Evolutionary conservation across 2,329 filamentous ascomycete genomes (phyloP), one percentile per base, ranked within the genome.

Genomic region (Huntiella omanensis): DNA sequence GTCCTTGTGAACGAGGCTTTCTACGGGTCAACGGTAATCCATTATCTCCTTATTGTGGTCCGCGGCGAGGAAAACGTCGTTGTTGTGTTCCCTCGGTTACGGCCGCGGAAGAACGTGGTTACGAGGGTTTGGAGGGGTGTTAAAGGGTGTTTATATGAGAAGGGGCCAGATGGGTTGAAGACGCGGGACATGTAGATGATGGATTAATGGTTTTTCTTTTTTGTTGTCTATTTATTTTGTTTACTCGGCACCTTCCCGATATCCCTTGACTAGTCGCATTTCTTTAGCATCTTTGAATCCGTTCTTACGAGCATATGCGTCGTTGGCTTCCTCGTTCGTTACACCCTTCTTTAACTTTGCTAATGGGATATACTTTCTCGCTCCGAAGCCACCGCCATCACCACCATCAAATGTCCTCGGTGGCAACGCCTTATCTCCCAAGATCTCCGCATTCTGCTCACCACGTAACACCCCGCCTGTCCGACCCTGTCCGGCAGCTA

Each of bases 1-100:
- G 80, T 98, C 48, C 75, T 95, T 46, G 83, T 98, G 43, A 86
- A 95, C 59, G 91, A 98, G 66, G 91, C 87, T 3, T 96, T 96
- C 62, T 76, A 75, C 48, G 87, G 87, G 1, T 93, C 95, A 56
- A 84, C 87, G 62, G 86, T 96, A 33, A 68, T 80, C 36, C 93
- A 88, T 57, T 95, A 94, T 57, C 65, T 98, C 6, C 76, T 84
- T 4, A 83, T 96, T 28, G 80, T 96, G 45, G 85, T 96, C 13
- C 82, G 92, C 54, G 86, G 79, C 2, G 88, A 96, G 62, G 73
- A 80, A 46, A 80, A 91, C 53, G 73, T 93, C 4, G 83, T 96
- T 0, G 88, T 98, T n/a, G 86, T 96, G 3, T 98, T 98, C 59
- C 88, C 88, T 2, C 72, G 71, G 48, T 62, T 94, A 53, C 59